Evolutionary conservation across 805 yeast genomes (phyloP).

Genomic region (Lipomyces oligophaga): DNA sequence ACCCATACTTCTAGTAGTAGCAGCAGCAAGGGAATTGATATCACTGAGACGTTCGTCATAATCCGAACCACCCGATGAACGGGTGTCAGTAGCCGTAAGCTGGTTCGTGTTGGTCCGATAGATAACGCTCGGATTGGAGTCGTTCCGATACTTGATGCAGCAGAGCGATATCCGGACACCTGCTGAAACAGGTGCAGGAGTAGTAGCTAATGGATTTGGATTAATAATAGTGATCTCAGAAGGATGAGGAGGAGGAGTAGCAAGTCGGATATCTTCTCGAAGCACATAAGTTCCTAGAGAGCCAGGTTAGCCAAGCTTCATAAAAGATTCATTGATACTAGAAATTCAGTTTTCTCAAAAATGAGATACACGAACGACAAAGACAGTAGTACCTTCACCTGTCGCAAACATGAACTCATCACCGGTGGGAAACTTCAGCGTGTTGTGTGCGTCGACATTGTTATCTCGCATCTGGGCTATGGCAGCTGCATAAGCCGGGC

Average conservation of each 20-base stretch:
- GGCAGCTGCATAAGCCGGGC: constrained; percentile 30
- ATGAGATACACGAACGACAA: too few species aligned
- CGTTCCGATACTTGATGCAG: constrained; percentile 16
- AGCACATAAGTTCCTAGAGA: constrained; percentile 26
- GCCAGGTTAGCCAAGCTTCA: neutral
- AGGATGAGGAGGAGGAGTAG: constrained; percentile 42
- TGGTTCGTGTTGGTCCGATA: constrained; percentile 14
- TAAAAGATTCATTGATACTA: too few species aligned
- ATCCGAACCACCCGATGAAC: constrained; percentile 5
- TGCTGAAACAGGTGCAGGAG: constrained; percentile 32
- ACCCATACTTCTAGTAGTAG: constrained; percentile 3
- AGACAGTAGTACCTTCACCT: constrained; percentile 35
- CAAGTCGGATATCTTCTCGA: constrained; percentile 32
- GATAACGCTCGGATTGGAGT: constrained; percentile 11
- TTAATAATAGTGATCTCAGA: constrained; percentile 37
- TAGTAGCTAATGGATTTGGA: constrained; percentile 39
- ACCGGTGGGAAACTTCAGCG: constrained; percentile 28
- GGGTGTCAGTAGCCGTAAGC: constrained; percentile 1
- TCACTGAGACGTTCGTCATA: constrained; percentile 5
- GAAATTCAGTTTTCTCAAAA: too few species aligned
- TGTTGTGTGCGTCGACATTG: constrained; percentile 28
- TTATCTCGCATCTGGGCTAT: constrained; percentile 23
- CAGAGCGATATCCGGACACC: constrained; percentile 27
- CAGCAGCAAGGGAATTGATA: too few species aligned
- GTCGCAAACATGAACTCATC: constrained; percentile 32